Base-by-base conservation (phyloP, 2,329 filamentous ascomycete species). In the Zymoseptoria crescenta region DNA sequence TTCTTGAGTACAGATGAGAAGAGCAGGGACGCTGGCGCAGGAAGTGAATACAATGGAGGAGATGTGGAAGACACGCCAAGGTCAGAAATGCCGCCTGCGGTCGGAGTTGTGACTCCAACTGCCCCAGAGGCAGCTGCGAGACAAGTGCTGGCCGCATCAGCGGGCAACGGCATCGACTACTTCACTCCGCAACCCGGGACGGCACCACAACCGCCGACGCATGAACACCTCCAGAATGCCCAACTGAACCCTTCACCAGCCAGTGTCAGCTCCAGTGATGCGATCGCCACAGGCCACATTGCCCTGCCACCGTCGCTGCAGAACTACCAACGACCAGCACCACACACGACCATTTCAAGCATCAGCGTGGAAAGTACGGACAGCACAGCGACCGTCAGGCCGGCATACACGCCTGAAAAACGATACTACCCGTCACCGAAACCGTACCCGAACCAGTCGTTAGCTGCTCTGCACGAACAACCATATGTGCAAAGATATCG, bases 391-490 rank as follows among this genome's bases (percentile, higher is more conserved):
- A 73, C 71, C 7, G 57, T 72, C 35, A 68, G 61, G 49, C 72
- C 73, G 27, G 65, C 63, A 55, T 67, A 61, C 58, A 65, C 59
- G n/a, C 21, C 59, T 20, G 41, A 28, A 19, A 45, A 45, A 45
- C 35, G 35, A 45, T n/a, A 57, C 49, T 69, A 73, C 57, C 62
- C 59, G 65, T 70, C 74, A 28, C 75, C 74, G 20, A 50, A 59
- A 10, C 67, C 72, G 59, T 80, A 75, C 63, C 78, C 78, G 52
- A 79, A 80, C 64, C 79, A 81, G 69, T 75, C 78, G 19, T 79
- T 79, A 67, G 74, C 78, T 52, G 78, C 77, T 2, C 70, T 80
- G 30, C 78, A 79, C 54, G 71, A 70, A 55, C 78, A 80, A 67
- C 62, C 69, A 45, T 76, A 79, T 58, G 74, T 77, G 52, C 68